Evolutionary conservation across 2,329 filamentous ascomycete genomes (phyloP).

Genomic region (Nemania sp.): DNA sequence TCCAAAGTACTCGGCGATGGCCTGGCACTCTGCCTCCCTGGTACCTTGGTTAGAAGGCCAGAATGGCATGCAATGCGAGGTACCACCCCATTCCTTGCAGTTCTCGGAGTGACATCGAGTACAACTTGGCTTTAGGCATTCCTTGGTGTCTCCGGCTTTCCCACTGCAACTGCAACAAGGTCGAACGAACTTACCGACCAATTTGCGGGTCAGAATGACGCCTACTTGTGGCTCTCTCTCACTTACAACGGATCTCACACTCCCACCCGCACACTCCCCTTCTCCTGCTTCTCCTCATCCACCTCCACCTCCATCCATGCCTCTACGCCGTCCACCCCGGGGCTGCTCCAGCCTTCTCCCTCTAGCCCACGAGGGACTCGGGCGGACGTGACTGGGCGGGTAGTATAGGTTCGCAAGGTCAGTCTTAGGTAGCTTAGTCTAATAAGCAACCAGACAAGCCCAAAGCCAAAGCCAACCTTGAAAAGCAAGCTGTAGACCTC

Average conservation of each 20-base stretch:
- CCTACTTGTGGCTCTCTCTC: constrained; percentile 24
- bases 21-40: too few relatives aligned
- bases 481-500: constrained; percentile 23
- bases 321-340: constrained; percentile 26
- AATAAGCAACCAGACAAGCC: constrained; percentile 21
- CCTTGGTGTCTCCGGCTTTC: constrained; percentile 22
- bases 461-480: constrained; percentile 19
- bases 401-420: not conserved
- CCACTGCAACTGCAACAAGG: constrained; percentile 9
- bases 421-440: constrained; percentile 7
- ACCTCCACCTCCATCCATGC: constrained; percentile 2
- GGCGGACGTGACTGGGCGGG: constrained; percentile 19
- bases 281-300: constrained; percentile 7
- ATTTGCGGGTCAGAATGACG: constrained; percentile 32
- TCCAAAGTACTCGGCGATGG: not conserved
- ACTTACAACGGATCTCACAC: constrained; percentile 23
- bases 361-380: constrained; percentile 19
- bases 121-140: constrained; percentile 26
- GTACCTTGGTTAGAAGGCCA: constrained; percentile 4
- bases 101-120: constrained; percentile 30
- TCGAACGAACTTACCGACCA: constrained; percentile 24
- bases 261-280: constrained; percentile 19
- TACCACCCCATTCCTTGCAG: constrained; percentile 34
- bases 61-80: constrained; percentile 31
- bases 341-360: constrained; percentile 28